Conservation (phyloP, 1,139 yeast genomes). For the Suhomyces choctaworum region DNA sequence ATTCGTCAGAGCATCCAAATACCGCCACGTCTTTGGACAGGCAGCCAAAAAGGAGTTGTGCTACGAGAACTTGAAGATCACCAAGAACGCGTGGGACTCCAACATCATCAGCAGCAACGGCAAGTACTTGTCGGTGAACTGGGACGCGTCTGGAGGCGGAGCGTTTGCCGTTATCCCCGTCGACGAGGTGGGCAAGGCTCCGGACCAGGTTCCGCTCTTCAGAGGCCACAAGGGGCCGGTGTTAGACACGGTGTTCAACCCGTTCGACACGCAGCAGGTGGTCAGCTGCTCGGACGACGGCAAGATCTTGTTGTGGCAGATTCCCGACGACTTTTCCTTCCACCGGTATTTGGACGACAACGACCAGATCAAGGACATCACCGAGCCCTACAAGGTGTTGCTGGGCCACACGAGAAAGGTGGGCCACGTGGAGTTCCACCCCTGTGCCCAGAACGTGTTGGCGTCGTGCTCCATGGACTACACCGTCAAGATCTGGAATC, state of each 20-base stretch:
- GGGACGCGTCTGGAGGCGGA: slow-evolving; percentile 97
- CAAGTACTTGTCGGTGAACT: slow-evolving; percentile 78
- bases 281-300: slow-evolving; percentile 94
- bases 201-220: slow-evolving; percentile 88
- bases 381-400: slow-evolving; percentile 64
- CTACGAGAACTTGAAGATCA: slow-evolving; percentile 81
- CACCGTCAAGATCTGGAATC: slow-evolving; percentile 87
- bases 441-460: slow-evolving; percentile 79
- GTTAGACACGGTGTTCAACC: slow-evolving; percentile 91
- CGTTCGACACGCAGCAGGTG: slow-evolving; percentile 73
- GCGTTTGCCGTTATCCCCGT: slow-evolving; percentile 93
- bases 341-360: slow-evolving; percentile 58
- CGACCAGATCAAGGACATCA: slow-evolving; percentile 66
- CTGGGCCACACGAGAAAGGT: slow-evolving; percentile 91
- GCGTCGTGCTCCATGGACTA: slow-evolving; percentile 92
- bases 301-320: slow-evolving; percentile 80
- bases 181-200: slow-evolving; percentile 86
- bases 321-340: slow-evolving; percentile 78
- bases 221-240: slow-evolving; percentile 96
- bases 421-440: slow-evolving; percentile 90
- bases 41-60: slow-evolving; percentile 83
- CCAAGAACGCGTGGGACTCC: slow-evolving; percentile 96
- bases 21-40: slow-evolving; percentile 95
- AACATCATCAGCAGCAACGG: slow-evolving; percentile 80
- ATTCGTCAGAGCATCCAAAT: slow-evolving; percentile 94